A percentile compares a stretch with the other conserved stretches of the same genome.
Conservation (phyloP, 306 rosid species). For the Leucaena leucocephala region DNA sequence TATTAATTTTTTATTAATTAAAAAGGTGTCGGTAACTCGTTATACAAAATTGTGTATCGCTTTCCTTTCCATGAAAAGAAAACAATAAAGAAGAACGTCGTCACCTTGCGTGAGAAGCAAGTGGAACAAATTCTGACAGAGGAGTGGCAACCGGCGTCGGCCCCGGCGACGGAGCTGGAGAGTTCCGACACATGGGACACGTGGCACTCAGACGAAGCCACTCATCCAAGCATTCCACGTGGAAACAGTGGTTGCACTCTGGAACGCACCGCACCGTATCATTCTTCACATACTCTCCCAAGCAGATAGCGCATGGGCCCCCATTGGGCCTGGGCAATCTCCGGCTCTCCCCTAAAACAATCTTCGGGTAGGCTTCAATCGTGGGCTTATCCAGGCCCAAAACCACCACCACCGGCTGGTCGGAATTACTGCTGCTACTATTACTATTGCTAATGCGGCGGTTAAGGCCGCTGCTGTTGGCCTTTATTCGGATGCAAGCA, state of each 20-base stretch:
- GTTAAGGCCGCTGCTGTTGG: slow-evolving; percentile 22
- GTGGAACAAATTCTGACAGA: slow-evolving; percentile 56
- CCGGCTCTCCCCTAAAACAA: slow-evolving; percentile 57
- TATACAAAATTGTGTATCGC: background rate
- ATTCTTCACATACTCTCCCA: slow-evolving; percentile 52
- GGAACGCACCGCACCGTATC: slow-evolving; percentile 63
- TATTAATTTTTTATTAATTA: background rate
- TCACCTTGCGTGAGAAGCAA: slow-evolving; percentile 66
- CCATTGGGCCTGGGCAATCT: slow-evolving; percentile 54
- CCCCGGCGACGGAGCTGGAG: slow-evolving; percentile 58
- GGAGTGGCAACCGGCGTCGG: slow-evolving; percentile 34
- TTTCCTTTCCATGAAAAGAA: background rate
- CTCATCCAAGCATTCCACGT: slow-evolving; percentile 56
- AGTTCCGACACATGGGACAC: slow-evolving; percentile 69
- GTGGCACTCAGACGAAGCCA: slow-evolving; percentile 66
- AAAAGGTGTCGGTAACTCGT: background rate
- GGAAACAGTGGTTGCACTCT: slow-evolving; percentile 68
- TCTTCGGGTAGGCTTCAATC: slow-evolving; percentile 57
- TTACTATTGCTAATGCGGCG: background rate
- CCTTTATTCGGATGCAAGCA: slow-evolving; percentile 56
- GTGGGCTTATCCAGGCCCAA: slow-evolving; percentile 55
- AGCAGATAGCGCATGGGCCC: slow-evolving; percentile 61
- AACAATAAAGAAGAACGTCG: background rate
- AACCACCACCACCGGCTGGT: slow-evolving; percentile 34
- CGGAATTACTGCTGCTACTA: background rate